Conservation (phyloP, 257 asterid genomes). For the Rehmannia glutinosa region DNA sequence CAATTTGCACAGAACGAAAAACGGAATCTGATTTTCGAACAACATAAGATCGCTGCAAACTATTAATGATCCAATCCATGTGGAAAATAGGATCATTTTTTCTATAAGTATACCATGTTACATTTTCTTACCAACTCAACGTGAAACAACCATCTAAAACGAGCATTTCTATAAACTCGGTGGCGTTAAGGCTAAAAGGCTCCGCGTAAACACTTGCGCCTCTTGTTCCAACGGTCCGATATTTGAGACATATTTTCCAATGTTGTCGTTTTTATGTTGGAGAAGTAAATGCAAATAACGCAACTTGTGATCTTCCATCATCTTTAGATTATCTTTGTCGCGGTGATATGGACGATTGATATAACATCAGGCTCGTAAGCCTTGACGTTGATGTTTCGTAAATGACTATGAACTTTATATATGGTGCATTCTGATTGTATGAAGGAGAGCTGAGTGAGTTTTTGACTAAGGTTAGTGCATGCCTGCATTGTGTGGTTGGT, state of each 20-base stretch:
- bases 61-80: conserved; percentile 20
- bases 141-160: conserved; percentile 40
- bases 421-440: conserved; percentile 9
- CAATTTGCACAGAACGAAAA: conserved; percentile 15
- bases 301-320: conserved; percentile 22
- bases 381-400: conserved; percentile 21
- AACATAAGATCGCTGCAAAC: conserved; percentile 29
- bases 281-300: conserved; percentile 20
- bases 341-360: conserved; percentile 34
- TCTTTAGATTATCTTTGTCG: not conserved
- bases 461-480: too few relatives aligned
- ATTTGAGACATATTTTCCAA: conserved; percentile 5
- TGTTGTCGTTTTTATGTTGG: not conserved
- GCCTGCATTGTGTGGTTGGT: too few relatives aligned
- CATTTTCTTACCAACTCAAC: conserved; percentile 16
- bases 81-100: conserved; percentile 15
- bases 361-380: conserved; percentile 35
- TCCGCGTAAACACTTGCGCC: conserved; percentile 30
- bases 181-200: not conserved
- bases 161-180: conserved; percentile 30
- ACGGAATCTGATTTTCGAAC: conserved; percentile 34
- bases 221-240: not conserved
- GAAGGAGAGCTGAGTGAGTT: not conserved
- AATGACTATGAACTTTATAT: conserved; percentile 18
- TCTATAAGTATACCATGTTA: not conserved